A percentile compares a stretch with the other conserved stretches of the same genome.
These are phyloP conservation scores for Argentina anserina DNA, from an alignment of 306 rosid genomes.

Conservation along the genomic window DNA sequence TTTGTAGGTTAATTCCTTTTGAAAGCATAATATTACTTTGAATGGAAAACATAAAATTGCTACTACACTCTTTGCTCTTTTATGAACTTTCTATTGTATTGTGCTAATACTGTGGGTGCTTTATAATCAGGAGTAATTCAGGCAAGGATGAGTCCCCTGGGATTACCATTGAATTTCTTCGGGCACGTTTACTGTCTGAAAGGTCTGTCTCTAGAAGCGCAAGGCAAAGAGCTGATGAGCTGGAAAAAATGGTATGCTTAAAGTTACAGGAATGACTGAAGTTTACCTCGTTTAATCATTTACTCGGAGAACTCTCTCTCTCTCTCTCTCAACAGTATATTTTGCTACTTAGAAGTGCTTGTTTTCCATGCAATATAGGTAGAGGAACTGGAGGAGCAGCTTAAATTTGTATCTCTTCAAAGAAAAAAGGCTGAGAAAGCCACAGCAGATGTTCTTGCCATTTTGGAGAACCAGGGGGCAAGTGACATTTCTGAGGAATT, in stretches of 20 bases:
- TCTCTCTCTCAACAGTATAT: not conserved
- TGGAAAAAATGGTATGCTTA: constrained; percentile 57
- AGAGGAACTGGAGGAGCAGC: constrained; percentile 74
- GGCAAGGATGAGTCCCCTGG: constrained; percentile 63
- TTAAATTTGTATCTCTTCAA: constrained; percentile 62
- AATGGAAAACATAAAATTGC: not conserved
- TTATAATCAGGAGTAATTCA: constrained; percentile 35
- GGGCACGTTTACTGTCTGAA: constrained; percentile 84
- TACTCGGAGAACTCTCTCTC: constrained; percentile 2
- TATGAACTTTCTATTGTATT: constrained; percentile 4
- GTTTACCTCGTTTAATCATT: constrained; percentile 16
- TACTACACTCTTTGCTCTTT: not conserved
- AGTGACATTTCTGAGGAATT: constrained; percentile 66
- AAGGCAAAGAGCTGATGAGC: constrained; percentile 77
- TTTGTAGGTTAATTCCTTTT: not conserved
- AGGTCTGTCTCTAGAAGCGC: constrained; percentile 87
- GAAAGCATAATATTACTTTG: not conserved
- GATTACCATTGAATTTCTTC: constrained; percentile 79
- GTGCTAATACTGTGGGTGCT: constrained; percentile 24
- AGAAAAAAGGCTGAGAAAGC: constrained; percentile 97
- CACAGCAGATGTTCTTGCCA: constrained; percentile 81
- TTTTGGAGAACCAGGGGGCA: constrained; percentile 71
- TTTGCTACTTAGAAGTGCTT: not conserved
- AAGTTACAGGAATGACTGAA: constrained; percentile 18
- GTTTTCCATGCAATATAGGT: constrained; percentile 43